These are phyloP conservation scores for Xylaria scruposa DNA, from an alignment of 495 filamentous ascomycete genomes.

Conservation along the genomic window DNA sequence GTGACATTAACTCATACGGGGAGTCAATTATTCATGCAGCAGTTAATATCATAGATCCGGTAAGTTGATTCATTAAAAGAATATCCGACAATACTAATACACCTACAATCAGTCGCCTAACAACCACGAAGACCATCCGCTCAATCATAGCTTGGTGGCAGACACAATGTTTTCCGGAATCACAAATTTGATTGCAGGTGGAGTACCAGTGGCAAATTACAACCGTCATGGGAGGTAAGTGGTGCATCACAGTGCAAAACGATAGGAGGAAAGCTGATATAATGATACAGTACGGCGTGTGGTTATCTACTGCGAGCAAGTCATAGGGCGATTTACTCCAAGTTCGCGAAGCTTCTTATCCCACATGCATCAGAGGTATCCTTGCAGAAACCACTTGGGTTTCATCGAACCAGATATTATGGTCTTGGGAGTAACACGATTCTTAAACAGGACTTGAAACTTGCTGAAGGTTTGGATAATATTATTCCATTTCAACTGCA, in stretches of 20 bases:
- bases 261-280: background rate
- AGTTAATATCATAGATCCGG: background rate
- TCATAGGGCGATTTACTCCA: no score
- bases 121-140: background rate
- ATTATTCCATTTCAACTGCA: background rate
- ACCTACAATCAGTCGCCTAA: background rate
- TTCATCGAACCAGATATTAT: no score
- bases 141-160: background rate
- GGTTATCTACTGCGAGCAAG: background rate
- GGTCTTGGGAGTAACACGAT: background rate
- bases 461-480: constrained; percentile 5
- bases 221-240: background rate
- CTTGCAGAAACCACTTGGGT: background rate
- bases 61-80: background rate
- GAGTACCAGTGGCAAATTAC: background rate
- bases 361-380: background rate
- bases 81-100: background rate
- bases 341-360: background rate
- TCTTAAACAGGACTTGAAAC: background rate
- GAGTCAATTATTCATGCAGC: background rate
- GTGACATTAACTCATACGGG: background rate
- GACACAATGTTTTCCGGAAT: background rate
- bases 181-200: background rate
- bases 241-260: background rate
- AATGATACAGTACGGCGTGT: background rate